Conservation (phyloP, 83 land plant species). For the Diphasiastrum complanatum region DNA sequence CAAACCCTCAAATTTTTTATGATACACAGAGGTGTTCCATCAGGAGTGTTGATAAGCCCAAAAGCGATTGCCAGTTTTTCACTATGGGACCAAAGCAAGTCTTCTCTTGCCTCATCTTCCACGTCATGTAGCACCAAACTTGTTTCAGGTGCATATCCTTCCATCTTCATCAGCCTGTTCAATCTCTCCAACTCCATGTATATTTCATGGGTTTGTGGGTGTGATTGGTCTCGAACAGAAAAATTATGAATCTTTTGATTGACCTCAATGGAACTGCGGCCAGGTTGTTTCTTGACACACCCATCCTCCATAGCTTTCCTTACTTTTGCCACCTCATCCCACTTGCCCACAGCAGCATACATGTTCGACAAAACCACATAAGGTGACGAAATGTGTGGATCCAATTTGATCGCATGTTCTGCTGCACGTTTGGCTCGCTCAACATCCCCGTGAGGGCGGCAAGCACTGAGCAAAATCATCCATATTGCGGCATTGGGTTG, state of each 20-base stretch:
- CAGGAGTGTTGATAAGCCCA: background rate
- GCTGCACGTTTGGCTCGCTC: conserved; percentile 12
- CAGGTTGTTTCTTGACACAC: background rate
- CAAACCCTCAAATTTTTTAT: background rate
- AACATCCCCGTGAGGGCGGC: conserved; percentile 5
- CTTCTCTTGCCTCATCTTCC: conserved; percentile 3
- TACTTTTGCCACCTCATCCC: too few species aligned
- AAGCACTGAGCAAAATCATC: conserved; percentile 14
- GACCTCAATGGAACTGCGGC: conserved; percentile 12
- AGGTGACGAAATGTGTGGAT: background rate
- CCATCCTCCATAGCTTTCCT: too few species aligned
- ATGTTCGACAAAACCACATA: conserved; percentile 4
- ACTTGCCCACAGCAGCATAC: too few species aligned
- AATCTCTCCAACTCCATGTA: conserved; percentile 5
- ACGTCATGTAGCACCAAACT: conserved; percentile 1
- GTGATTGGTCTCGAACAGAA: background rate
- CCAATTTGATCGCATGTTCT: background rate
- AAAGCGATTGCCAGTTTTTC: conserved; percentile 11
- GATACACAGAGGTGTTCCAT: conserved; percentile 1
- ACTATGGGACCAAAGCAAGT: background rate
- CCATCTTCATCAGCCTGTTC: conserved; percentile 1
- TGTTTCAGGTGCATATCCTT: conserved; percentile 7
- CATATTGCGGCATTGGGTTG: conserved; percentile 2
- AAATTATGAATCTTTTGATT: background rate
- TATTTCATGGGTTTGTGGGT: conserved; percentile 4